phyloP scores from a whole-genome alignment of 169 alveolate species.

The Babesia ovis region DNA sequence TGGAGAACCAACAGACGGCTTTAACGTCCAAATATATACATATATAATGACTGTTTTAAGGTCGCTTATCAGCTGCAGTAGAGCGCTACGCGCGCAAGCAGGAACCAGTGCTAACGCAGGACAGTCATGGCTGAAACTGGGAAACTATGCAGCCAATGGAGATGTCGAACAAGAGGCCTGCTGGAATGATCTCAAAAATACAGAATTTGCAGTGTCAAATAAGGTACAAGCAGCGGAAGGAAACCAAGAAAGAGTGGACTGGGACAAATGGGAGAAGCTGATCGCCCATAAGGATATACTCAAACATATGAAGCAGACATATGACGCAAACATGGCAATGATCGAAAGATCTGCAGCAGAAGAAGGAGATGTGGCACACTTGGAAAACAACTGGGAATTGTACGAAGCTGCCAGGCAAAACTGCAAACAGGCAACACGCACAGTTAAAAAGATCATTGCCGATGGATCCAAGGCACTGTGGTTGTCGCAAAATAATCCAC shows the following conservation, averaged over 20 bases:
- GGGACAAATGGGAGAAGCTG: slow-evolving; percentile 64
- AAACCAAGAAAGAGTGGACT: slow-evolving; percentile 45
- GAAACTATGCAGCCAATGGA: slow-evolving; percentile 47
- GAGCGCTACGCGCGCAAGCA: slow-evolving; percentile 18
- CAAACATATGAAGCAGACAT: slow-evolving; percentile 59
- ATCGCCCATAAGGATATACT: slow-evolving; percentile 56
- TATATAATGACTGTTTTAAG: not conserved
- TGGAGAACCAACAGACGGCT: not conserved
- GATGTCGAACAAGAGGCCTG: slow-evolving; percentile 48
- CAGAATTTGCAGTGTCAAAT: slow-evolving; percentile 35
- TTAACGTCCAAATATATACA: not conserved
- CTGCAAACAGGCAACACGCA: slow-evolving; percentile 71
- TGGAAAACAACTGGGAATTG: slow-evolving; percentile 53
- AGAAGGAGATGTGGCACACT: slow-evolving; percentile 16
- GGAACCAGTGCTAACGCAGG: not conserved
- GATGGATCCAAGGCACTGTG: slow-evolving; percentile 85
- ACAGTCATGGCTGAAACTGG: slow-evolving; percentile 48
- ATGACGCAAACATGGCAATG: slow-evolving; percentile 43
- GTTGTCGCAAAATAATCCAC: slow-evolving; percentile 83
- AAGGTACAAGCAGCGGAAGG: slow-evolving; percentile 32
- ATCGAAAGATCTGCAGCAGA: slow-evolving; percentile 24
- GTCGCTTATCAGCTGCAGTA: slow-evolving; percentile 7
- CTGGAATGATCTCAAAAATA: slow-evolving; percentile 48
- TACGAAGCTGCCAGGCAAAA: slow-evolving; percentile 51
- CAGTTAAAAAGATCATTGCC: slow-evolving; percentile 71